Evolutionary conservation across 2,329 filamentous ascomycete species (phyloP), one percentile per base, ranked within the genome.

Genomic region (Apiospora phragmitis): DNA sequence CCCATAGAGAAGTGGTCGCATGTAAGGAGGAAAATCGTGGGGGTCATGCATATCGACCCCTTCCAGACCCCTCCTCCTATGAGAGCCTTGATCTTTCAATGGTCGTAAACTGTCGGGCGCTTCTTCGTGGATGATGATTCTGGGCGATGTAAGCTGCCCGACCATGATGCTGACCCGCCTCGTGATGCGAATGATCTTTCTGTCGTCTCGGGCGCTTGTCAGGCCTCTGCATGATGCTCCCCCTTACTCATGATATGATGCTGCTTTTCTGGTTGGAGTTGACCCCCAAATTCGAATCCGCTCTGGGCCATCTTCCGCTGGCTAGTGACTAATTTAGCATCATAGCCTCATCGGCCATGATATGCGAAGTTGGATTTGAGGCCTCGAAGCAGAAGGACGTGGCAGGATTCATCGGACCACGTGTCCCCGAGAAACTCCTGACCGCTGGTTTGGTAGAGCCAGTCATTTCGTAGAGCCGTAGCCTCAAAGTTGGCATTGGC

Each of bases 21-120:
- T 21, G 51, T n/a, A 62, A 62, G 55, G 55, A 62, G 21, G 55
- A 38, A 62, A 62, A 62, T 12, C 55, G 55, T 62, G 55, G 55
- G 55, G 55, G 55, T 38, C 55, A 62, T 38, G 21, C 55, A 62
- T n/a, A n/a, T 32, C 14, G 7, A n/a, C 18, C 55, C 55, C 14
- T 32, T 55, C 26, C 1, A 12, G 6, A n/a, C n/a, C 1, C n/a
- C 3, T 38, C 45, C 18, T 9, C 47, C 29, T 3, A 35, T 59
- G 26, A 21, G 14, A 59, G 51, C 16, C 55, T 8, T 21, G 16
- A 12, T 4, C 16, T 12, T 35, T 21, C 29, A 9, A 35, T 35
- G 3, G 32, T n/a, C 55, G 55, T 32, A 38, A 38, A n/a, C 18
- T n/a, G 55, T 38, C 55, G 55, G 55, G 55, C 32, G 18, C 18